Base-by-base conservation (phyloP, 805 yeast species). In the Candida insectorum region DNA sequence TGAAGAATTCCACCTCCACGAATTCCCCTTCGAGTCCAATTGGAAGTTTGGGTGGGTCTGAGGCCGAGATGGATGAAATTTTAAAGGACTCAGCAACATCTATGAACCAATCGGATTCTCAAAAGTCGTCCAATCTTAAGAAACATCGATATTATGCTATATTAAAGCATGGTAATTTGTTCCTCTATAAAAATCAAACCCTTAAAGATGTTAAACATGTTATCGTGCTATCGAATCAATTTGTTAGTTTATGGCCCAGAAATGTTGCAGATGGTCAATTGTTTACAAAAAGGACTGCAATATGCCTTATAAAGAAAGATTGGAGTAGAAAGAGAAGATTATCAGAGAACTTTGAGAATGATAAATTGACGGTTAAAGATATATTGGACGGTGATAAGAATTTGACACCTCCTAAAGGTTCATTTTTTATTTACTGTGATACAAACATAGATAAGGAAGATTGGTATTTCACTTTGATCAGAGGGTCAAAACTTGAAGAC, bases 171-270 rank as follows among this genome's bases (percentile, higher is more conserved):
- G 95, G 96, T 0, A 88, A 88, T 51, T 59, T 93, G 34, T 86
- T 89, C 51, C 63, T 93, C n/a, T 91, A 85, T 60, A 76, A 77
- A 39, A 86, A 84, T 50, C 83, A 81, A 39, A 63, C 67, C 30
- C 69, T 77, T 52, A 71, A 68, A 49, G 78, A 79, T 54, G 81
- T 84, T 13, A 77, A 75, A 42, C 89, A 86, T 56, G 95, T 85
- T 6, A 77, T 93, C 39, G 87, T 85, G 2, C 56, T 93, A 15
- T 73, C 83, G 4, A 75, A 81, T 46, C 77, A 77, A 45, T 66
- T 86, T 22, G 82, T 88, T 1, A 65, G 85, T 1, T 61, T 89
- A 6, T 93, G 97, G 96, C 98, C 98, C 1, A 73, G 89, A 23
- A 61, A 67, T 30, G 55, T 81, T 23, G 64, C 69, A 2, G 97